A percentile compares a stretch with the other conserved stretches of the same genome.
phyloP scores from a whole-genome alignment of 1,284 basidiomycete species.

The Laetiporus sulphureus region DNA sequence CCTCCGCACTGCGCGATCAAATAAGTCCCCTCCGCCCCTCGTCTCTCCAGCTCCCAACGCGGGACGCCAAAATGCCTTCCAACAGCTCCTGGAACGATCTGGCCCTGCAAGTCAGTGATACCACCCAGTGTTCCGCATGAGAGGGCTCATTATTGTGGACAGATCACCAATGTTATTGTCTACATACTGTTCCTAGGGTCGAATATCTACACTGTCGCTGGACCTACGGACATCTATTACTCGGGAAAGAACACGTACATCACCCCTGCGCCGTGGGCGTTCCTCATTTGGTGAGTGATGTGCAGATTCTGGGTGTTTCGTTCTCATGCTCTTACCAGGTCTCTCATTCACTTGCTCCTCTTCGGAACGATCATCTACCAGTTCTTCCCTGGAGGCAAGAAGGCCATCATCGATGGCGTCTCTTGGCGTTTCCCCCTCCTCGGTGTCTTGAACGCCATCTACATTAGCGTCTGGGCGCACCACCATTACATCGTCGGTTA shows the following conservation, averaged over 20 bases:
- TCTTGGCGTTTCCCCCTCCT: conserved; percentile 87
- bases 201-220: conserved; percentile 81
- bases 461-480: conserved; percentile 74
- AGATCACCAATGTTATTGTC: conserved; percentile 75
- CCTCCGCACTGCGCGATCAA: too few relatives aligned
- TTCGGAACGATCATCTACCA: conserved; percentile 88
- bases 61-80: conserved; percentile 14
- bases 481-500: conserved; percentile 68
- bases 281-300: conserved; percentile 66
- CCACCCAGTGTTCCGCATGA: too few relatives aligned
- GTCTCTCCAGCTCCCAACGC: conserved; percentile 1
- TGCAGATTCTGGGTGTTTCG: not conserved
- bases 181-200: conserved; percentile 83
- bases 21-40: too few relatives aligned
- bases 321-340: conserved; percentile 35
- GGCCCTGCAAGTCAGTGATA: too few relatives aligned
- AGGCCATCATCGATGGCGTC: conserved; percentile 78
- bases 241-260: conserved; percentile 79
- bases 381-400: conserved; percentile 78
- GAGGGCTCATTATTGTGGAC: too few relatives aligned
- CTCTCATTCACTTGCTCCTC: conserved; percentile 80
- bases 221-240: conserved; percentile 63
- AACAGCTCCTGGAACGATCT: conserved; percentile 60
- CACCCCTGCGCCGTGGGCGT: conserved; percentile 85
- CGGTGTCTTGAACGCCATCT: conserved; percentile 78